phyloP scores from a whole-genome alignment of 2,329 filamentous ascomycete species.

The Harringtonia lauricola region DNA sequence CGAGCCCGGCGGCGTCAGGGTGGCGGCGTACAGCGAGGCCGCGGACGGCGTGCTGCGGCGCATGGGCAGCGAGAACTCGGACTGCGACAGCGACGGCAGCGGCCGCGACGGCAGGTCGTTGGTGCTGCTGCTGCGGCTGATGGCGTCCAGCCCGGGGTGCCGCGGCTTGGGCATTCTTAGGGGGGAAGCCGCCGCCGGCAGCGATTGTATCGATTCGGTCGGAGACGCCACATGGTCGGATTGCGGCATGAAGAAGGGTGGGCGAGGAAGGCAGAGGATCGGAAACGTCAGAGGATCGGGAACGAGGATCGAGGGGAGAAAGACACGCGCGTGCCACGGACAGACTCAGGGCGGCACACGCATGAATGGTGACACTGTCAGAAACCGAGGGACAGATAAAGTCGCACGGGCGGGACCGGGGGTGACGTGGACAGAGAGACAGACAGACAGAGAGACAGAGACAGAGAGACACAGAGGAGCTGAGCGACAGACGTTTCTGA shows the following conservation, averaged over 20 bases:
- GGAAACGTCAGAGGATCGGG: too few relatives aligned
- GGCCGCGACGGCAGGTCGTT: constrained; percentile 3
- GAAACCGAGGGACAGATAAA: too few relatives aligned
- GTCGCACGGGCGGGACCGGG: too few relatives aligned
- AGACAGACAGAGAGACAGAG: too few relatives aligned
- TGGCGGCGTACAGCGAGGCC: constrained; percentile 53
- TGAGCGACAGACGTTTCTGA: too few relatives aligned
- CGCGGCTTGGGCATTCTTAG: constrained; percentile 43
- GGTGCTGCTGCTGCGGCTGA: not conserved
- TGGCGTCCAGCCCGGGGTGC: constrained; percentile 33
- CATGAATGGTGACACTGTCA: too few relatives aligned
- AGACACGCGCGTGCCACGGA: too few relatives aligned
- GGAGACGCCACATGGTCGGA: constrained; percentile 51
- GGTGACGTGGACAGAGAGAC: too few relatives aligned
- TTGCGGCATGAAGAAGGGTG: constrained; percentile 50
- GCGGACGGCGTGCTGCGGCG: constrained; percentile 45
- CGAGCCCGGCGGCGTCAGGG: constrained; percentile 56
- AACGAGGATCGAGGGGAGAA: too few relatives aligned
- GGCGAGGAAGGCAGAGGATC: too few relatives aligned
- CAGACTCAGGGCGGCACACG: too few relatives aligned
- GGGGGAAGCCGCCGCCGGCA: constrained; percentile 53
- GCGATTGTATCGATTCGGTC: constrained; percentile 57
- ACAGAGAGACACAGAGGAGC: too few relatives aligned
- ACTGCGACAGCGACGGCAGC: constrained; percentile 31
- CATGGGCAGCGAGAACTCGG: constrained; percentile 38